A percentile compares a stretch with the other conserved stretches of the same genome.
These are phyloP conservation scores for Candida easanensis DNA, from an alignment of 805 yeast genomes.

Conservation along the genomic window DNA sequence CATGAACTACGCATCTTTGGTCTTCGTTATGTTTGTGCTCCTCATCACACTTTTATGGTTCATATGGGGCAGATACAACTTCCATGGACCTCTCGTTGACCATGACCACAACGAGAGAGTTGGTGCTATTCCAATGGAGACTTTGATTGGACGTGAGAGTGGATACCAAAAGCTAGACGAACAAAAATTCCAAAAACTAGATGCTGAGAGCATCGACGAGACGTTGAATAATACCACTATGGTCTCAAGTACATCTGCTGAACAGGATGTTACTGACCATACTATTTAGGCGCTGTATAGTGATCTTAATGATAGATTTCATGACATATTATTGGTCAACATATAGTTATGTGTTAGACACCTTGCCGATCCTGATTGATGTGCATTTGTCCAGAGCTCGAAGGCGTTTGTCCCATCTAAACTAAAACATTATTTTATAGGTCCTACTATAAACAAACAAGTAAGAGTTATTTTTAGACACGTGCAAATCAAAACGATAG, in stretches of 20 bases:
- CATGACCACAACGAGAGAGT: conserved; percentile 25
- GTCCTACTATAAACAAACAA: too few relatives aligned
- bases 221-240: not conserved
- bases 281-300: too few relatives aligned
- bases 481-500: too few relatives aligned
- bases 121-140: conserved; percentile 18
- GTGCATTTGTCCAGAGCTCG: too few relatives aligned
- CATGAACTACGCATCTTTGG: conserved; percentile 59
- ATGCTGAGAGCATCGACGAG: conserved; percentile 15
- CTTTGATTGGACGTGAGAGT: conserved; percentile 6
- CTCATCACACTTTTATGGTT: conserved; percentile 48
- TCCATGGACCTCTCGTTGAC: conserved; percentile 57
- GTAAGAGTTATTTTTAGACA: too few relatives aligned
- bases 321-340: too few relatives aligned
- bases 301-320: too few relatives aligned
- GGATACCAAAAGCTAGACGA: conserved; percentile 24
- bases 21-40: conserved; percentile 47
- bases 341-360: too few relatives aligned
- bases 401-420: too few relatives aligned
- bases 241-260: not conserved
- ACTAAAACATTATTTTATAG: too few relatives aligned
- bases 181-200: conserved; percentile 22
- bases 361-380: too few relatives aligned
- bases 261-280: too few relatives aligned
- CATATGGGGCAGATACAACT: conserved; percentile 59